Conservation (phyloP, 139 green algal genomes). For the Chlamydomonas sphaeroides region DNA sequence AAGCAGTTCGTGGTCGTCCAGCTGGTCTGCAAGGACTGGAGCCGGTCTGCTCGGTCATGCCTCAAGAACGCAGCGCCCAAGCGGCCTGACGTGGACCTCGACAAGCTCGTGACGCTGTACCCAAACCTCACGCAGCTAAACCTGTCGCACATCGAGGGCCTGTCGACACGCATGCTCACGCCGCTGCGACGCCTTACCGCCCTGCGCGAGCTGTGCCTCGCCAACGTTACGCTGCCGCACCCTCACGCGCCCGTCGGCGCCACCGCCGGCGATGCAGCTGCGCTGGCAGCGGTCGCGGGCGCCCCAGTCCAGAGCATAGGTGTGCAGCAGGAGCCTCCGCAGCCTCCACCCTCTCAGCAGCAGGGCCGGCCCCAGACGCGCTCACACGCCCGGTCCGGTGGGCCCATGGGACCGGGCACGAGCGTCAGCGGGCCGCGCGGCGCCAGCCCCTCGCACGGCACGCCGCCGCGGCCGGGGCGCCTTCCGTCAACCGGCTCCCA, state of each 20-base stretch:
- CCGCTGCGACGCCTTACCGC: conserved; percentile 16
- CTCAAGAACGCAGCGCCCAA: conserved; percentile 28
- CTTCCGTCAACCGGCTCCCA: too few species aligned
- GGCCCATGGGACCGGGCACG: too few species aligned
- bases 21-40: conserved; percentile 38
- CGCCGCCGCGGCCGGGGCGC: too few species aligned
- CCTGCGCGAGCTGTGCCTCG: conserved; percentile 34
- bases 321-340: too few species aligned
- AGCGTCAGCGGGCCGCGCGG: too few species aligned
- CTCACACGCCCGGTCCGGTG: too few species aligned
- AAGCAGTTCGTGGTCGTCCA: conserved; percentile 38
- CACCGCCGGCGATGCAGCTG: too few species aligned
- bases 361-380: too few species aligned
- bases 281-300: too few species aligned
- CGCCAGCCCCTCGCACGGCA: too few species aligned
- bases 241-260: not conserved
- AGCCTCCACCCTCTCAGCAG: too few species aligned
- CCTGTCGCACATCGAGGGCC: conserved; percentile 33
- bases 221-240: conserved; percentile 20
- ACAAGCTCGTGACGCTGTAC: conserved; percentile 7
- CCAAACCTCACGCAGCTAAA: conserved; percentile 42
- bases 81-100: conserved; percentile 26
- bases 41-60: conserved; percentile 20
- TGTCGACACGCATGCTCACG: conserved; percentile 20
- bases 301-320: too few species aligned